Evolutionary conservation across 108 stramenopile species (phyloP), one percentile per base, ranked within the genome.

Genomic region (Discostella pseudostelligera): DNA sequence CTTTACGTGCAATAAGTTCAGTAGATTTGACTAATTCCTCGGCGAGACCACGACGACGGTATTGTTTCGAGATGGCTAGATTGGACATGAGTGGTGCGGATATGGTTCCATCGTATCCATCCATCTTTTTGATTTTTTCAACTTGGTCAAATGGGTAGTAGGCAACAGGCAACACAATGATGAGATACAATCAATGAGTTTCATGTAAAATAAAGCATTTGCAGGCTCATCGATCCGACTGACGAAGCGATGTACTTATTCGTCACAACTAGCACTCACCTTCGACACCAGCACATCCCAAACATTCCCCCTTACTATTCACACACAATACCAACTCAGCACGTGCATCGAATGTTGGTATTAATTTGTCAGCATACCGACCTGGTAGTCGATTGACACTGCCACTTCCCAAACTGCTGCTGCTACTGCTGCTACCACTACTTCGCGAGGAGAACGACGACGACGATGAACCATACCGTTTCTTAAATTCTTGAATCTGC

Each of bases 231-330:
- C n/a, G n/a, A n/a, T n/a, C n/a, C n/a, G n/a, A n/a, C n/a, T n/a
- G n/a, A n/a, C n/a, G n/a, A 8, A 17, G 20, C 4, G 5, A 28
- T 59, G 11, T 29, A n/a, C 7, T 25, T 20, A 39, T 25, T 11
- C 56, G 7, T 17, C 49, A 55, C 11, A 29, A 63, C 62, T 47
- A 42, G 35, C 20, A 13, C 59, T 69, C 65, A 43, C 84, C 80
- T 76, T 92, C 87, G 54, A 89, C 72, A 20, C 88, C 92, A 25
- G 84, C 88, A 39, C 84, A 87, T 12, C 86, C 87, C 13, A 85
- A 69, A n/a, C 84, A 48, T 32, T 71, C 74, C 8, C 68, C 81
- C 7, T 42, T 48, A 9, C 64, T 49, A 49, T 61, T 70, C 20
- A 56, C 57, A 39, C 69, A 68, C 20, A 70, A 20, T 9, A 65